These are phyloP conservation scores for Penicillium sp. DNA, from an alignment of 2,329 filamentous ascomycete species.

Conservation along the genomic window DNA sequence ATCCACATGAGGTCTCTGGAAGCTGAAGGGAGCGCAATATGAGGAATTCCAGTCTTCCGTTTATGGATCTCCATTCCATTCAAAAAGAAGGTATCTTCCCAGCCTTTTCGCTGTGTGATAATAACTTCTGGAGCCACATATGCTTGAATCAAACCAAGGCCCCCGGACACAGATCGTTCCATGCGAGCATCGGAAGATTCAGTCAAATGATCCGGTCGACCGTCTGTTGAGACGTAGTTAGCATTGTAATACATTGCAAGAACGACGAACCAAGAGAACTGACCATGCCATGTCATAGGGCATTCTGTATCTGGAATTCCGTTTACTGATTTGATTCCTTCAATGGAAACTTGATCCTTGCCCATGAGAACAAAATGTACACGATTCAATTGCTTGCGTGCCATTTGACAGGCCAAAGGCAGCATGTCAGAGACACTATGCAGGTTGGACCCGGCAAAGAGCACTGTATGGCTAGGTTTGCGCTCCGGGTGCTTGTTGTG, in stretches of 20 bases:
- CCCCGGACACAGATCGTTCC: slow-evolving; percentile 61
- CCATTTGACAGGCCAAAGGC: slow-evolving; percentile 87
- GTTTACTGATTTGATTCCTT: slow-evolving; percentile 72
- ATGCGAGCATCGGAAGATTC: slow-evolving; percentile 70
- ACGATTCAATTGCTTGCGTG: slow-evolving; percentile 62
- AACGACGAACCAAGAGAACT: slow-evolving; percentile 50
- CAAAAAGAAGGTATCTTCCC: slow-evolving; percentile 69
- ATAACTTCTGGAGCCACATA: slow-evolving; percentile 76
- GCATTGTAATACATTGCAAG: slow-evolving; percentile 27
- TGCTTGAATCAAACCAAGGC: slow-evolving; percentile 67
- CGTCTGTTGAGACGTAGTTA: slow-evolving; percentile 49
- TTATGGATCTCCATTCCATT: slow-evolving; percentile 59
- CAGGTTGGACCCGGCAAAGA: slow-evolving; percentile 76
- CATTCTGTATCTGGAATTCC: slow-evolving; percentile 69
- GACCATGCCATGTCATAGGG: slow-evolving; percentile 60
- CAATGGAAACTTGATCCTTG: slow-evolving; percentile 65
- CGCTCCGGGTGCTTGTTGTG: slow-evolving; percentile 51
- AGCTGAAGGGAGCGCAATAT: slow-evolving; percentile 72
- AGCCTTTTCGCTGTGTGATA: slow-evolving; percentile 65
- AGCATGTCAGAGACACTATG: slow-evolving; percentile 70
- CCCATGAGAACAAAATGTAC: slow-evolving; percentile 84
- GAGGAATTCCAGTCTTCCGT: slow-evolving; percentile 52
- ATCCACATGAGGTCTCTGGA: slow-evolving; percentile 70
- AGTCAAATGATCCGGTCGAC: slow-evolving; percentile 68
- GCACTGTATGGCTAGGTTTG: slow-evolving; percentile 62